Conservation (phyloP, 768 basidiomycete genomes). For the Hemileccinum rubropunctum region DNA sequence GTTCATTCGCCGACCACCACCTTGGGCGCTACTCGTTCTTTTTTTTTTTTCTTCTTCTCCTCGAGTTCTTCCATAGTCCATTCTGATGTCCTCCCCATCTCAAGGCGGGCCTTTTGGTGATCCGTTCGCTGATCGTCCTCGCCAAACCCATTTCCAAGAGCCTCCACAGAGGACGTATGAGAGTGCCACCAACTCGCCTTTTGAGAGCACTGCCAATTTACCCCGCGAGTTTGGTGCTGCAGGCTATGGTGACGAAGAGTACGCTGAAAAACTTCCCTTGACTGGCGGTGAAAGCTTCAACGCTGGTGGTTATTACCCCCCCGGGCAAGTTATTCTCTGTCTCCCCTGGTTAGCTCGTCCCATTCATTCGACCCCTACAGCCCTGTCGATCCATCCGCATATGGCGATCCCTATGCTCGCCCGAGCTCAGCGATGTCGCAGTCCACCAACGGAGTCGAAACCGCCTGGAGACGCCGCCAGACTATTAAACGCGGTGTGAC, state of each 20-base stretch:
- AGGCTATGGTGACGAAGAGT: slow-evolving; percentile 63
- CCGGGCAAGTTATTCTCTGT: slow-evolving; percentile 47
- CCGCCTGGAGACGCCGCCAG: slow-evolving; percentile 73
- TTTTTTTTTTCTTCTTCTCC: neutral
- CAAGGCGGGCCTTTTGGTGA: slow-evolving; percentile 45
- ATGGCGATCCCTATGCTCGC: slow-evolving; percentile 66
- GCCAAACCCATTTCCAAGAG: slow-evolving; percentile 54
- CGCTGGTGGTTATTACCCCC: slow-evolving; percentile 68
- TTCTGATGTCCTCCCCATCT: slow-evolving; percentile 28
- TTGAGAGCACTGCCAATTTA: slow-evolving; percentile 57
- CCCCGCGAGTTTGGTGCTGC: slow-evolving; percentile 47
- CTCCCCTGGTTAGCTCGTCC: neutral
- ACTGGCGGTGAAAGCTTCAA: slow-evolving; percentile 54
- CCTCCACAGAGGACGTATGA: slow-evolving; percentile 50
- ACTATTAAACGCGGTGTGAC: slow-evolving; percentile 91
- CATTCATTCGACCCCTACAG: slow-evolving; percentile 26
- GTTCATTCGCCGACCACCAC: slow-evolving; percentile 19
- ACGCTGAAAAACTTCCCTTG: slow-evolving; percentile 73
- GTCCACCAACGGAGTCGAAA: slow-evolving; percentile 56
- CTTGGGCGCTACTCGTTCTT: slow-evolving; percentile 8
- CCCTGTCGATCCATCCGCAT: slow-evolving; percentile 54
- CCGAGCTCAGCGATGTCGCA: slow-evolving; percentile 52
- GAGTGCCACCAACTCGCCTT: slow-evolving; percentile 41
- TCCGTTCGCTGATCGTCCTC: slow-evolving; percentile 72
- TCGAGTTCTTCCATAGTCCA: neutral